phyloP scores from a whole-genome alignment of 2,329 filamentous ascomycete species.

The Paracorniculantispora psalliotae region DNA sequence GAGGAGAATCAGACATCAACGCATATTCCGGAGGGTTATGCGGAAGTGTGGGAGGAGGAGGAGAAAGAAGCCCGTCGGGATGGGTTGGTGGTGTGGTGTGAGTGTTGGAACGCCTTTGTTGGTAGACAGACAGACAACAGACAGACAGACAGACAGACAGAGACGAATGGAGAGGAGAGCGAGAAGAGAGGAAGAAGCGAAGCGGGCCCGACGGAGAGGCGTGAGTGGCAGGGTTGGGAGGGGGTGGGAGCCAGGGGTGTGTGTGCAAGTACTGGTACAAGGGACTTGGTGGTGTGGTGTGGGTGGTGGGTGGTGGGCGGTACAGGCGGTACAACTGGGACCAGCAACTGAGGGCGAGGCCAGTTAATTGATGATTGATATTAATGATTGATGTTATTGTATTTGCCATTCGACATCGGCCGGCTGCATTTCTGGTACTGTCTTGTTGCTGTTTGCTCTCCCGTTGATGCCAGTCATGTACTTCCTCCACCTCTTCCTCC shows the following conservation, averaged over 20 bases:
- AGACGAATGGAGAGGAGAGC: not conserved
- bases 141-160: not conserved
- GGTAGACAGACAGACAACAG: not conserved
- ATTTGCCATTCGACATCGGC: too few relatives aligned
- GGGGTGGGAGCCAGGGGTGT: slow-evolving; percentile 20
- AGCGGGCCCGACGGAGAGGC: slow-evolving; percentile 20
- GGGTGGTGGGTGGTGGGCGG: not conserved
- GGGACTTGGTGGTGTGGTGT: not conserved
- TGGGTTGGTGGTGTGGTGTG: not conserved
- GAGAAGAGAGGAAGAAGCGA: not conserved
- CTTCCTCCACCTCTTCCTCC: too few relatives aligned
- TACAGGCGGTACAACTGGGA: slow-evolving; percentile 1
- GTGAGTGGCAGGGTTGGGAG: slow-evolving; percentile 14
- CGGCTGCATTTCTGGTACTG: too few relatives aligned
- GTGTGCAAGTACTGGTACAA: slow-evolving; percentile 1
- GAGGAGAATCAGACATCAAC: not conserved
- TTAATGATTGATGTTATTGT: too few relatives aligned
- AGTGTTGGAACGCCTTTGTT: not conserved
- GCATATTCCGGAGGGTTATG: slow-evolving; percentile 5
- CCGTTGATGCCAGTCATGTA: too few relatives aligned
- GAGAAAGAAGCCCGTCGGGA: not conserved
- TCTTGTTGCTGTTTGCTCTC: too few relatives aligned
- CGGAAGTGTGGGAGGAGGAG: not conserved
- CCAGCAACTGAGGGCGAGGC: not conserved
- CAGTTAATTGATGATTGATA: too few relatives aligned